Evolutionary conservation across 2,329 filamentous ascomycete species (phyloP).

Genomic region (Fusarium palustre): DNA sequence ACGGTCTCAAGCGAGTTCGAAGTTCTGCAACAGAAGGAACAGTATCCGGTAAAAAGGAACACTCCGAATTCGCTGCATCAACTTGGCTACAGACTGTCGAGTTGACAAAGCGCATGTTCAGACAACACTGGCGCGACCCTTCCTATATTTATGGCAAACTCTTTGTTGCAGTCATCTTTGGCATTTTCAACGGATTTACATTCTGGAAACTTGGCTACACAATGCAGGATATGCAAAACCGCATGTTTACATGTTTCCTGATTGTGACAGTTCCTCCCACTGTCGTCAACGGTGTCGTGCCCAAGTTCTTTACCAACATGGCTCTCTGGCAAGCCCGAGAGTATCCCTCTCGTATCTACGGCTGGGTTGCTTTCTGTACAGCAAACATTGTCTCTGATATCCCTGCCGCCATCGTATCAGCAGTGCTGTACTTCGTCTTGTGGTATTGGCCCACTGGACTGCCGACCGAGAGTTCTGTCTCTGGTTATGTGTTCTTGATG

Average conservation of each 20-base stretch:
- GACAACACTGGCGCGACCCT: conserved; percentile 80
- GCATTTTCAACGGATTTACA: conserved; percentile 83
- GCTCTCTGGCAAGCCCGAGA: conserved; percentile 80
- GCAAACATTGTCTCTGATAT: conserved; percentile 80
- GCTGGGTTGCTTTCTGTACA: conserved; percentile 80
- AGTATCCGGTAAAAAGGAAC: background rate
- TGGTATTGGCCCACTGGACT: conserved; percentile 84
- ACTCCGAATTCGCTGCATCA: conserved; percentile 74
- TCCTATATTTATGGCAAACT: conserved; percentile 82
- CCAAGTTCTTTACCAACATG: conserved; percentile 82
- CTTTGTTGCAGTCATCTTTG: conserved; percentile 76
- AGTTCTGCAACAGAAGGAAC: conserved; percentile 34
- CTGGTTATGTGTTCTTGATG: conserved; percentile 85
- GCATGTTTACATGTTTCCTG: conserved; percentile 79
- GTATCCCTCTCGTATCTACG: conserved; percentile 79
- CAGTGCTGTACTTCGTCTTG: conserved; percentile 75
- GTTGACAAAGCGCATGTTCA: conserved; percentile 77
- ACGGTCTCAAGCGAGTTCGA: conserved; percentile 37
- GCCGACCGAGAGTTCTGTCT: conserved; percentile 70
- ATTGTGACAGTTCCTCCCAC: conserved; percentile 73
- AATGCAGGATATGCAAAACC: conserved; percentile 77
- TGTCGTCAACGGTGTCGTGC: conserved; percentile 77
- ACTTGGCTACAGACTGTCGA: conserved; percentile 71
- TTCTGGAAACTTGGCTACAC: conserved; percentile 77
- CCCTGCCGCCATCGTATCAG: conserved; percentile 73